Percentiles rank a stretch among this genome's conserved stretches.
Evolutionary conservation across 2,329 filamentous ascomycete genomes (phyloP).

Genomic region (Passalora sequoiae): DNA sequence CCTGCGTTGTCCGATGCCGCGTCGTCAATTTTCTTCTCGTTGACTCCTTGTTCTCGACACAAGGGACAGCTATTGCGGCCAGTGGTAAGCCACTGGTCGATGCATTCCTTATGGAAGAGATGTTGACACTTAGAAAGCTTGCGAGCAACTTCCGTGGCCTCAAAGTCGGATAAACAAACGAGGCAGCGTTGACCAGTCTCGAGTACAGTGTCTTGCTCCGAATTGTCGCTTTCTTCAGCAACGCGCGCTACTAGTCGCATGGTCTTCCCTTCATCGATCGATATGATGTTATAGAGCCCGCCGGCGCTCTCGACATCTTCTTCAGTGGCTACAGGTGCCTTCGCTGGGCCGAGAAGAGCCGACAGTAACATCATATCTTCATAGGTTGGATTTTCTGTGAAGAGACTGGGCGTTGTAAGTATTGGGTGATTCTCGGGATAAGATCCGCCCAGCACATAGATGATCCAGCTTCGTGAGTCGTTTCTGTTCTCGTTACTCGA

Average conservation of each 20-base stretch:
- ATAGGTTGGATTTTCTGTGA: constrained; percentile 66
- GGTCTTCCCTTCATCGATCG: constrained; percentile 19
- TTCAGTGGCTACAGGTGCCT: constrained; percentile 62
- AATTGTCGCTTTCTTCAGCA: constrained; percentile 26
- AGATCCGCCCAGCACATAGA: constrained; percentile 66
- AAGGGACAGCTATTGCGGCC: constrained; percentile 61
- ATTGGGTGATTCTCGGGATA: constrained; percentile 66
- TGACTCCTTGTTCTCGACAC: constrained; percentile 55
- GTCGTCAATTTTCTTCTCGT: constrained; percentile 49
- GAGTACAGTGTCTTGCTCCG: constrained; percentile 25
- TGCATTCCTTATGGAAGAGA: constrained; percentile 63
- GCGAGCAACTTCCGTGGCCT: constrained; percentile 56
- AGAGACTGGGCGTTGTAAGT: constrained; percentile 63
- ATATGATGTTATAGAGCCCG: constrained; percentile 53
- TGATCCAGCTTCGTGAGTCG: constrained; percentile 62
- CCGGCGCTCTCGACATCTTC: constrained; percentile 60
- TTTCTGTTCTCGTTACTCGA: constrained; percentile 28
- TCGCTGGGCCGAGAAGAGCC: constrained; percentile 61
- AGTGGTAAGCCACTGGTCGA: constrained; percentile 68
- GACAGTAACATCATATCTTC: constrained; percentile 68
- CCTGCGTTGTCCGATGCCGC: too few relatives aligned
- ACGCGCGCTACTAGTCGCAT: constrained; percentile 32
- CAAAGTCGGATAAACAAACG: constrained; percentile 63
- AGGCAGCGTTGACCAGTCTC: constrained; percentile 52
- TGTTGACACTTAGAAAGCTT: constrained; percentile 60